Base-by-base conservation (phyloP, 208 protist species). In the Herpetomonas tarakana region DNA sequence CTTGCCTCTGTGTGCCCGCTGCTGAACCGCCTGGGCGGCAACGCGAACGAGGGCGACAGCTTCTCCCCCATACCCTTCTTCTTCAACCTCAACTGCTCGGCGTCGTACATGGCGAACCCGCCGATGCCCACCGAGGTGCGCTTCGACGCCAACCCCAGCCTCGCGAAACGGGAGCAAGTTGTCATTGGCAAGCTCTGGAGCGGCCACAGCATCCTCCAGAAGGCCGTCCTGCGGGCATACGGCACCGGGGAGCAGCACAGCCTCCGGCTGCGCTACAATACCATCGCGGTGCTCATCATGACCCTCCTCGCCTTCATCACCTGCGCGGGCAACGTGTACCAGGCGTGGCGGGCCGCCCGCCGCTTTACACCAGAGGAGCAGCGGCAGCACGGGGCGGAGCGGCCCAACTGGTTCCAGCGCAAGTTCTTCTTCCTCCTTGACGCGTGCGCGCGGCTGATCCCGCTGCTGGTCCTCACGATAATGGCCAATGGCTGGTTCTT, bases 221-320 rank as follows among this genome's bases (percentile, higher is more conserved):
- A 76, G 25, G 26, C 60, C 27, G 78, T 88, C 21, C 64, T 92
- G 52, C 65, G 74, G 0, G 53, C 88, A 19, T 86, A 82, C 75
- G 76, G 76, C 59, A 52, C 25, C n/a, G 60, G 47, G 24, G 60
- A n/a, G n/a, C n/a, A 76, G 53, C 58, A 58, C 19, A 51, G 54
- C 14, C 26, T 92, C 26, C 65, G 65, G 16, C 30, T 92, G 0
- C 68, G 67, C 26, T 88, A 85, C 63, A 97, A 95, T 69, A 91
- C 87, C 16, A 30, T 93, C 18, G 68, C 58, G 18, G 71, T 92
- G 14, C 19, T 59, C 18, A 41, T 81, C 26, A 81, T 89, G 69
- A 65, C 53, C 2, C 3, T 69, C 21, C 46, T 57, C 1, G 70
- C 82, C 7, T 29, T 73, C 2, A 6, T 76, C 26, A 95, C 91